Evolutionary conservation across 345 rosid species (phyloP).

Genomic region (Salix purpurea): DNA sequence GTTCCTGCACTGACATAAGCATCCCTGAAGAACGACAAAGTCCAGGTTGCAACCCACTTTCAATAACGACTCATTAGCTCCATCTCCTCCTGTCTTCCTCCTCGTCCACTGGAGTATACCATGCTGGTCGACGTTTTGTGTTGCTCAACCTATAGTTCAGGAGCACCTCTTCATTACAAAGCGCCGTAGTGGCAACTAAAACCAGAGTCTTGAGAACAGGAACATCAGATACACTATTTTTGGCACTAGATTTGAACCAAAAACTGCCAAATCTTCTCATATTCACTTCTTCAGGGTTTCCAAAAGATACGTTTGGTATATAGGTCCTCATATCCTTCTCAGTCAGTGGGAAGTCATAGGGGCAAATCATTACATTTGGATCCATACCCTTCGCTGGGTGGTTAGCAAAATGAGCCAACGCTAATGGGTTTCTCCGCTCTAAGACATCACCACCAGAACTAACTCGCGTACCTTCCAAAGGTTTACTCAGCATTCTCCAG

Average conservation of each 20-base stretch:
- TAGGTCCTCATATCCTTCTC: constrained; percentile 61
- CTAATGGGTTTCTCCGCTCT: constrained; percentile 85
- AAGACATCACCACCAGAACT: constrained; percentile 33
- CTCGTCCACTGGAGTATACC: constrained; percentile 79
- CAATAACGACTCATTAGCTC: constrained; percentile 31
- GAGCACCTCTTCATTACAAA: constrained; percentile 67
- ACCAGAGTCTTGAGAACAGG: constrained; percentile 59
- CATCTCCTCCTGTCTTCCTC: constrained; percentile 73
- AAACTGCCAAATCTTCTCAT: constrained; percentile 68
- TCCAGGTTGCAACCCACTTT: background rate
- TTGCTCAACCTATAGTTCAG: constrained; percentile 74
- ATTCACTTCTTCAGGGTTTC: constrained; percentile 47
- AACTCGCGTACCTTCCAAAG: constrained; percentile 37
- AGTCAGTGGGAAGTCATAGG: constrained; percentile 72
- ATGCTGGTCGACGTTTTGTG: constrained; percentile 48
- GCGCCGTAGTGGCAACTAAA: constrained; percentile 70
- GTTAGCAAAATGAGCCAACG: constrained; percentile 76
- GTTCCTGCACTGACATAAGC: background rate
- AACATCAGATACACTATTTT: constrained; percentile 20
- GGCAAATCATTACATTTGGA: constrained; percentile 82
- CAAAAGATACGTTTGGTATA: constrained; percentile 65
- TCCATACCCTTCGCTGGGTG: constrained; percentile 63
- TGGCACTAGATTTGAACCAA: constrained; percentile 50
- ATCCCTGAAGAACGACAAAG: background rate
- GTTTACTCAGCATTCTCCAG: constrained; percentile 77